Percentiles rank a stretch among this genome's conserved stretches.
Conservation (phyloP, 768 basidiomycete species). For the Leccinellum albellum region DNA sequence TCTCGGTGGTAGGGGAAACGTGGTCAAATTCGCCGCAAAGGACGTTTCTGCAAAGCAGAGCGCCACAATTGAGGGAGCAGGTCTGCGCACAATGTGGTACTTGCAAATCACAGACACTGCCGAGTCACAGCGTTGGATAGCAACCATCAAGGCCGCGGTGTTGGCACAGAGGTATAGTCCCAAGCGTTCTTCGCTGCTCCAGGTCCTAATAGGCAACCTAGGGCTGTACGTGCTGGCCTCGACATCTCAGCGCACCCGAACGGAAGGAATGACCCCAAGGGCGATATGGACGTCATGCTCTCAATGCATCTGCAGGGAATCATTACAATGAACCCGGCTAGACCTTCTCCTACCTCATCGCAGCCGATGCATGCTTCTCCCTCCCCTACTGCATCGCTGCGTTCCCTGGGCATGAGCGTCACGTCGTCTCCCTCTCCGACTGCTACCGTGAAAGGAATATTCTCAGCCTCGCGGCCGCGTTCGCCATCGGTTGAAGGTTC, state of each 20-base stretch:
- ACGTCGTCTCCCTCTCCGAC: conserved; percentile 18
- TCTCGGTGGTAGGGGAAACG: conserved; percentile 42
- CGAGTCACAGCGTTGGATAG: conserved; percentile 75
- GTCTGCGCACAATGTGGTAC: conserved; percentile 43
- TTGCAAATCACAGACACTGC: conserved; percentile 58
- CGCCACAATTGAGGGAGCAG: conserved; percentile 12
- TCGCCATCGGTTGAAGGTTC: conserved; percentile 41
- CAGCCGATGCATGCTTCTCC: conserved; percentile 23
- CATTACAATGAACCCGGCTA: conserved; percentile 32
- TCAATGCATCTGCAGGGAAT: conserved; percentile 70
- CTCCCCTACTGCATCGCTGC: conserved; percentile 29
- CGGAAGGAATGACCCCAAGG: conserved; percentile 58
- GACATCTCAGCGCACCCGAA: conserved; percentile 41
- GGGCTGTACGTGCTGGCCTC: conserved; percentile 67
- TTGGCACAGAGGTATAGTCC: conserved; percentile 58
- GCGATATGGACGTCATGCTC: conserved; percentile 82
- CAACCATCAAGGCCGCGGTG: conserved; percentile 66
- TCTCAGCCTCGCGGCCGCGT: conserved; percentile 25
- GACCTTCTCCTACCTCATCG: conserved; percentile 7
- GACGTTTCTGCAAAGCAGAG: conserved; percentile 47
- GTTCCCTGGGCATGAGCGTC: conserved; percentile 19
- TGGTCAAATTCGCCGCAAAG: conserved; percentile 66
- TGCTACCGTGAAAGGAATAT: conserved; percentile 19
- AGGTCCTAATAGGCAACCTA: conserved; percentile 24
- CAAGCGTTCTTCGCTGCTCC: background rate